Percentiles rank a stretch among this genome's conserved stretches.
Conservation (phyloP, 352 stramenopile species). For the Phytophthora colocasiae region DNA sequence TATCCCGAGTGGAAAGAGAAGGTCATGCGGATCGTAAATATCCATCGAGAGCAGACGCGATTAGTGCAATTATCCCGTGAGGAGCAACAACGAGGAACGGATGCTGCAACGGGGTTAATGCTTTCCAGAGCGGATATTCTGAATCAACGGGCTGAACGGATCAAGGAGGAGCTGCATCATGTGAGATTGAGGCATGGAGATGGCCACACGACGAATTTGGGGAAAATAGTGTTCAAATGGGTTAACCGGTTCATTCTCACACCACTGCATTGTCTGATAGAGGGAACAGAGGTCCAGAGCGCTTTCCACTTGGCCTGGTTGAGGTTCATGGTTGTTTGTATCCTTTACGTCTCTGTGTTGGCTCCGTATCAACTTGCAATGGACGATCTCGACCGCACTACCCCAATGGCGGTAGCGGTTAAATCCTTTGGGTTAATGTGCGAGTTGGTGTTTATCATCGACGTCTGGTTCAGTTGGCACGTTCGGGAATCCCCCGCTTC, state of each 20-base stretch:
- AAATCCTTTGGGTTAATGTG: constrained; percentile 40
- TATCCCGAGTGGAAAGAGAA: constrained; percentile 71
- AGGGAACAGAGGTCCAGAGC: constrained; percentile 44
- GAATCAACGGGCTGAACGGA: constrained; percentile 45
- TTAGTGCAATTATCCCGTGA: constrained; percentile 33
- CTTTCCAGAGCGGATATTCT: constrained; percentile 31
- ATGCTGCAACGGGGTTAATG: constrained; percentile 12
- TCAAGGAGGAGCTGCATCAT: constrained; percentile 31
- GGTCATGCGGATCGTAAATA: constrained; percentile 68
- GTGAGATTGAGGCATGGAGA: constrained; percentile 12
- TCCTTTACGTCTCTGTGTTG: constrained; percentile 50
- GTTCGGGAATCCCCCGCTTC: constrained; percentile 37
- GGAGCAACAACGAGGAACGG: constrained; percentile 21
- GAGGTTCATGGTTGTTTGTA: constrained; percentile 35
- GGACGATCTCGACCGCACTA: constrained; percentile 37
- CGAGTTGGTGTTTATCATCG: constrained; percentile 51
- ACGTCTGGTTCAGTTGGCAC: constrained; percentile 63
- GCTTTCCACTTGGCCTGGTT: constrained; percentile 56
- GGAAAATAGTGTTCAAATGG: constrained; percentile 4
- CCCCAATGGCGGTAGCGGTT: constrained; percentile 8
- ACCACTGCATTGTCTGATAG: constrained; percentile 4
- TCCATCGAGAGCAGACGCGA: constrained; percentile 58
- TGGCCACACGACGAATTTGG: neutral
- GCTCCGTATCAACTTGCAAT: constrained; percentile 59
- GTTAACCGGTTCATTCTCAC: constrained; percentile 1